Evolutionary conservation across 768 basidiomycete genomes (phyloP), one percentile per base, ranked within the genome.

Genomic region (Leucogyrophana mollusca): DNA sequence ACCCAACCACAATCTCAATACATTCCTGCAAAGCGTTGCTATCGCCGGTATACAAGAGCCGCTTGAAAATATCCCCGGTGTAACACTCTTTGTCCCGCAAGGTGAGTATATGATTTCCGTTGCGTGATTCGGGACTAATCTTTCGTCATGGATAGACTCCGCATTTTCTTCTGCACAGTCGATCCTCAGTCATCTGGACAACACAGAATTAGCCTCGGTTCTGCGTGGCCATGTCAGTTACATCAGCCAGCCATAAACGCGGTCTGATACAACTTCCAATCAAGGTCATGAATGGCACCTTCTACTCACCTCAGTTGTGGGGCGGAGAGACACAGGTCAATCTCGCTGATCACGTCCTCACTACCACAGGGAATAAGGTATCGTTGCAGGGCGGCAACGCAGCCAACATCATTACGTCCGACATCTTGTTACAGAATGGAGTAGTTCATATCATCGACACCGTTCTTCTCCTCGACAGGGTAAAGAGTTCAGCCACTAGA

Each of bases 81-180:
- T 43, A 11, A 43, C 24, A n/a, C 17, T 43, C 11, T 33, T 33
- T 33, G 42, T 43, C 3, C 42, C 42, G 27, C 42, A 43, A 43
- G 42, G 30, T 43, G 17, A 10, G 18, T 10, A 7, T 30, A 7
- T 30, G 6, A 6, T 13, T 7, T 30, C 13, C 13, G 27, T 13
- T 30, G 27, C 13, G 27, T 7, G 6, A 7, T 30, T 13, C 13
- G 27, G 7, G 6, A 13, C 13, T 30, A 30, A 30, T 30, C 7
- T 30, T 13, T 13, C 6, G n/a, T 8, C 18, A 32, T 18, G 13
- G 17, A 18, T 33, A 20, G 27, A 33, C 42, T 20, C 27, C 20
- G 42, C 40, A 25, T 43, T 43, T 20, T 8, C 27, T 22, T 20
- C 30, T 30, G 42, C 33, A 18, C 22, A 33, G 4, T 18, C 16